A percentile compares a stretch with the other conserved stretches of the same genome.
Evolutionary conservation across 1,284 basidiomycete species (phyloP).

Genomic region (Phlebopus sp.): DNA sequence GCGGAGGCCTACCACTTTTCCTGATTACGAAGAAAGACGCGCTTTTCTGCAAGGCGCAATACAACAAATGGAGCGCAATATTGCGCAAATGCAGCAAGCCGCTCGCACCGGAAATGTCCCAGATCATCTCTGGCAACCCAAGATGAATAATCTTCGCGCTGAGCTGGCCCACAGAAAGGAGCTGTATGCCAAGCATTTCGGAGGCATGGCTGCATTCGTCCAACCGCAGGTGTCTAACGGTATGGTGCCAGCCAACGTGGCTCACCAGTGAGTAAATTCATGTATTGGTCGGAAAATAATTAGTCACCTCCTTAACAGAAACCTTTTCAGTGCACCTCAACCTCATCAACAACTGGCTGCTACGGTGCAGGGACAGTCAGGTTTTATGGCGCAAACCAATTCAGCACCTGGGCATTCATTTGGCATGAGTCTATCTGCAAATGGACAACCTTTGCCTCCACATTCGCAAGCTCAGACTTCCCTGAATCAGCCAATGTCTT

Average conservation of each 20-base stretch:
- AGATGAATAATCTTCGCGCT: slow-evolving; percentile 27
- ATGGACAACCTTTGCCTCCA: slow-evolving; percentile 21
- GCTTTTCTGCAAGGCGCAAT: slow-evolving; percentile 15
- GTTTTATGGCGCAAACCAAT: slow-evolving; percentile 21
- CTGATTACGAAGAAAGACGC: slow-evolving; percentile 28
- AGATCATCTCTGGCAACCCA: slow-evolving; percentile 30
- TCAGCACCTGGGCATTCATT: slow-evolving; percentile 24
- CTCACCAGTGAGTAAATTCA: slow-evolving; percentile 27
- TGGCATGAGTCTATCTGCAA: slow-evolving; percentile 17
- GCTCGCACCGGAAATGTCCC: slow-evolving; percentile 17
- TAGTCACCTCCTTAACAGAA: slow-evolving; percentile 21
- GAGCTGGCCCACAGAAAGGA: slow-evolving; percentile 40
- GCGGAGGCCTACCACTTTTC: slow-evolving; percentile 21
- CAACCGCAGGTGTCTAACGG: slow-evolving; percentile 28
- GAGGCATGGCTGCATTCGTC: slow-evolving; percentile 16
- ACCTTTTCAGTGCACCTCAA: slow-evolving; percentile 20
- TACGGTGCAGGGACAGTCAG: slow-evolving; percentile 19
- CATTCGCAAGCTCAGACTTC: slow-evolving; percentile 18
- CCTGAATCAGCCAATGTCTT: slow-evolving; percentile 24
- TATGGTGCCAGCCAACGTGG: slow-evolving; percentile 18
- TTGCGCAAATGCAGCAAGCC: slow-evolving; percentile 13
- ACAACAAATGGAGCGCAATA: slow-evolving; percentile 15
- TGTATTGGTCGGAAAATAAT: not conserved
- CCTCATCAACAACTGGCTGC: slow-evolving; percentile 17
- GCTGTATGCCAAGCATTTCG: slow-evolving; percentile 32